A percentile compares a stretch with the other conserved stretches of the same genome.
Evolutionary conservation across 2,329 filamentous ascomycete species (phyloP).

Genomic region (Truncatella angustata): DNA sequence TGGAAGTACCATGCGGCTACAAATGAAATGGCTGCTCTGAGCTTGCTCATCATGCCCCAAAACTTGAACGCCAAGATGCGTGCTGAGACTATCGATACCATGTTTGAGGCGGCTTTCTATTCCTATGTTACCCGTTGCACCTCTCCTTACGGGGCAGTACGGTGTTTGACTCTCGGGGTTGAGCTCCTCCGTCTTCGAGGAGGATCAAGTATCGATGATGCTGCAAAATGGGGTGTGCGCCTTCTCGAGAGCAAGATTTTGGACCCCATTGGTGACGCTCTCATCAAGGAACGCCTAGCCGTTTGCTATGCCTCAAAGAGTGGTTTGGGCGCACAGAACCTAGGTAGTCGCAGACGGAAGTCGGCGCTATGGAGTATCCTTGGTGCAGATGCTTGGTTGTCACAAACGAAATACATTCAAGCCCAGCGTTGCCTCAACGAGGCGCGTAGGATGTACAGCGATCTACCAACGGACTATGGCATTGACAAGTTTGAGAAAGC

Average conservation of each 20-base stretch:
- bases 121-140: conserved; percentile 86
- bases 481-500: conserved; percentile 51
- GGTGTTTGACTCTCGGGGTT: conserved; percentile 71
- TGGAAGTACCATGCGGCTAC: conserved; percentile 94
- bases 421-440: conserved; percentile 75
- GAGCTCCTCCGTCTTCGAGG: conserved; percentile 83
- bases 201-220: conserved; percentile 78
- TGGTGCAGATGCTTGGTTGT: conserved; percentile 80
- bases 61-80: conserved; percentile 72
- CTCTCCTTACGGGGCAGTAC: conserved; percentile 75
- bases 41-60: conserved; percentile 74
- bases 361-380: conserved; percentile 86
- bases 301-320: conserved; percentile 77
- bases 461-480: conserved; percentile 47
- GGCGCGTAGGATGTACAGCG: conserved; percentile 56
- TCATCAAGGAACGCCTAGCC: conserved; percentile 83
- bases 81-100: conserved; percentile 77
- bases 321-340: conserved; percentile 62
- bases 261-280: conserved; percentile 72
- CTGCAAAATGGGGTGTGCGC: conserved; percentile 78
- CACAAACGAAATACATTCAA: conserved; percentile 72
- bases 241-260: conserved; percentile 77
- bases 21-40: conserved; percentile 92
- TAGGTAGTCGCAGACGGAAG: conserved; percentile 76
- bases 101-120: conserved; percentile 88